Base-by-base conservation (phyloP, 192 early-diverging fungal species). In the Mycoemilia scoparia region DNA sequence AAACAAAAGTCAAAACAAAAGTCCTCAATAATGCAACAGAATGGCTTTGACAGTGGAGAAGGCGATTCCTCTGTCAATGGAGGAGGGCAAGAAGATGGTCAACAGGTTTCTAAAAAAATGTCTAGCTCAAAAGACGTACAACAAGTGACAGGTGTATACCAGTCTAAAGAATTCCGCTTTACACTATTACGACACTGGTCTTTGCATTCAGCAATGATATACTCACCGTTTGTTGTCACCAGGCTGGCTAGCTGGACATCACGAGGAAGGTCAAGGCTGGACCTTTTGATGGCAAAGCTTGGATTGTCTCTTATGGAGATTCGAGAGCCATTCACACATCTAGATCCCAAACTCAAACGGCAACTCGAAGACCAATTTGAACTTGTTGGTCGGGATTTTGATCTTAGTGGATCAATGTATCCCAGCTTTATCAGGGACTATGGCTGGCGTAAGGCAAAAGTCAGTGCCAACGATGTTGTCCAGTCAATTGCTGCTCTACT, bases 161-260 rank as follows among this genome's bases (percentile, higher is more conserved):
- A 66, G 34, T 51, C 49, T 2, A 70, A 78, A n/a, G 91, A 96
- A 52, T 81, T 87, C 23, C 58, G 73, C 25, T 73, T 96, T 23
- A 67, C 82, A 64, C 61, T 96, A 45, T 69, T 86, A 14, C 63
- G 87, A 23, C 91, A 96, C 43, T 96, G 91, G 91, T 87, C 71
- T 27, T 59, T 96, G 3, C 74, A 77, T 39, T 82, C 79, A 23
- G 73, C 78, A 32, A 76, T 96, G 84, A 79, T 72, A 35, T 77
- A 78, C 51, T 88, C 84, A 28, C 68, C 70, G 7, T 91, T 85
- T 39, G 84, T 96, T 5, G 82, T 77, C 3, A 73, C 78, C 14
- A 79, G 76, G 38, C 54, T 96, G 24, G 88, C 79, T 6, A 74
- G 88, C 3, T 96, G 91, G 91, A 76, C 76, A 14, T 79, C 79